Base-by-base conservation (phyloP, 306 rosid species). In the Heteromeles arbutifolia region DNA sequence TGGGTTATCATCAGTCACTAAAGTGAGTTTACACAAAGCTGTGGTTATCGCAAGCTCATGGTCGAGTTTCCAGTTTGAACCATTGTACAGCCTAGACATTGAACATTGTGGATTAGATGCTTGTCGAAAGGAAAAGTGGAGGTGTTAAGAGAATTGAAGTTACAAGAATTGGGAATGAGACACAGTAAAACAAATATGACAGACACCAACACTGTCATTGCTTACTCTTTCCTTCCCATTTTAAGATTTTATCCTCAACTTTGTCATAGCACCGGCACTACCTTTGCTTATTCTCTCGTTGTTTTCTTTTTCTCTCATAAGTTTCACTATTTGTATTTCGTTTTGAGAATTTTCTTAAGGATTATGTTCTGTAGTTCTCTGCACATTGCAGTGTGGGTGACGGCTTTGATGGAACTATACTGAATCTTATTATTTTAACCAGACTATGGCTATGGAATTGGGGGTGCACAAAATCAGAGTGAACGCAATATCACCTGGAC, bases 381-480 rank as follows among this genome's bases (percentile, higher is more conserved):
- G 18, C 13, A 72, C 45, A 15, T 72, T 3, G 62, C 37, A 58
- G 21, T 73, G 19, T 73, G 24, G 24, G 54, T 58, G 45, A 15
- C 58, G 54, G 52, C 13, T 41, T 67, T 65, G 15, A 69, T 72
- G 80, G 41, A 48, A 74, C 11, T 22, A 1, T 53, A 41, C 75
- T 58, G 19, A 44, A 44, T 44, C 50, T 11, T 44, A 68, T 65
- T 48, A 66, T 31, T 53, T 68, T 79, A 12, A 22, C 69, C 84
- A 93, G 98, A 86, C 83, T 18, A 91, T 93, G 98, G 98, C 97
- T 45, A 0, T 91, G 81, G 98, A 93, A 81, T 70, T 93, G 77
- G 97, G 98, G 14, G 78, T 1, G 10, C 52, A 91, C 79, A 89
- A 90, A 50, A 89, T 93, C 57, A 93, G 91, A 85, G 96, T 91